Evolutionary conservation across 2,329 filamentous ascomycete genomes (phyloP).

Genomic region (Fusarium albosuccineum): DNA sequence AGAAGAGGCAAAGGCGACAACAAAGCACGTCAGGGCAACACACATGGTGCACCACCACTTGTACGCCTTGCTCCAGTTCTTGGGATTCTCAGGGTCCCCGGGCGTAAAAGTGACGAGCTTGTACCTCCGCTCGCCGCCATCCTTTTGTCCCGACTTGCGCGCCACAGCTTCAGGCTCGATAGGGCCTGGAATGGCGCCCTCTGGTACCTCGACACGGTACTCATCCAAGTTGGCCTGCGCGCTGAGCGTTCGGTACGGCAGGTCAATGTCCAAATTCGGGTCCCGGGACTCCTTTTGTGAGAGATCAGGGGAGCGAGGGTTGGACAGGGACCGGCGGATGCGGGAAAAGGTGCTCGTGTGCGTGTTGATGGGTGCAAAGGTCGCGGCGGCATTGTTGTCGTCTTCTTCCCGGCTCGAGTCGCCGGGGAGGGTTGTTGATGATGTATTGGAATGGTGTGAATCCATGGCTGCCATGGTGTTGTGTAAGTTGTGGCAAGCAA

Average conservation of each 20-base stretch:
- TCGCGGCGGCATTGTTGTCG: slow-evolving; percentile 2
- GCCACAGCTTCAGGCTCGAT: slow-evolving; percentile 44
- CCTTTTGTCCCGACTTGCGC: slow-evolving; percentile 30
- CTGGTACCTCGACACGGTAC: slow-evolving; percentile 72
- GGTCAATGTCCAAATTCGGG: slow-evolving; percentile 63
- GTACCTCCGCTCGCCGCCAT: slow-evolving; percentile 52
- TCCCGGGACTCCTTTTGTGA: slow-evolving; percentile 54
- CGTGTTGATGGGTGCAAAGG: slow-evolving; percentile 44
- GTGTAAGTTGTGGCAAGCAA: background rate
- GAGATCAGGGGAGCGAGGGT: slow-evolving; percentile 20
- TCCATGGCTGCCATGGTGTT: slow-evolving; percentile 17
- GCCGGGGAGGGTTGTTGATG: slow-evolving; percentile 36
- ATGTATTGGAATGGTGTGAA: slow-evolving; percentile 28
- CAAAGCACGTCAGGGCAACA: slow-evolving; percentile 81
- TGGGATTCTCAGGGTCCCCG: slow-evolving; percentile 81
- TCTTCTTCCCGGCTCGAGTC: slow-evolving; percentile 19
- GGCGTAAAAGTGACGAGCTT: slow-evolving; percentile 75
- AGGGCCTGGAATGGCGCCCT: slow-evolving; percentile 71
- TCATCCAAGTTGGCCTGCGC: slow-evolving; percentile 73
- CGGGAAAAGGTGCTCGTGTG: slow-evolving; percentile 31
- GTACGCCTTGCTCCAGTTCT: slow-evolving; percentile 83
- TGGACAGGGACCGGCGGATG: slow-evolving; percentile 43
- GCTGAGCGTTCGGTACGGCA: slow-evolving; percentile 75
- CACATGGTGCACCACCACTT: slow-evolving; percentile 92
- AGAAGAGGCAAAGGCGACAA: slow-evolving; percentile 77